Base-by-base conservation (phyloP, 768 basidiomycete species). In the Leccinum imitatum region DNA sequence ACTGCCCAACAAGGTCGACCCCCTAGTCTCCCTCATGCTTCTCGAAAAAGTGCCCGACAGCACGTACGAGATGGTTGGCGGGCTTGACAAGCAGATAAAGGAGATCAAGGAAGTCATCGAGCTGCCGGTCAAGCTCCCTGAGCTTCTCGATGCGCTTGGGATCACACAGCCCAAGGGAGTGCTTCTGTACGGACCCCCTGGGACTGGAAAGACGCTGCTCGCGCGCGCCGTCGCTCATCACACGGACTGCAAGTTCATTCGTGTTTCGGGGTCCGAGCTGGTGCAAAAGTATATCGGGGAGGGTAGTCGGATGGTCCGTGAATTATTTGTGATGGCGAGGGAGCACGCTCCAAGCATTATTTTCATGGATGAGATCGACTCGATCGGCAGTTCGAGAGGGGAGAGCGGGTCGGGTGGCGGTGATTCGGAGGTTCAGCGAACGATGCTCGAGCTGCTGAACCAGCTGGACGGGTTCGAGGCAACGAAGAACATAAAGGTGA, bases 311-410 rank as follows among this genome's bases (percentile, higher is more conserved):
- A 98, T 97, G 95, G 96, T 98, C 41, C 84, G 96, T 55, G 96
- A 98, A 77, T 76, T 98, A 59, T 98, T 98, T 80, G 94, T 97
- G 61, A 98, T 97, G 96, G 96, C 96, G 3, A 77, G 95, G 62
- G 96, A 98, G 73, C 94, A 97, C 69, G 96, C 96, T 37, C 96
- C 96, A 33, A 91, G 90, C 74, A 97, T 98, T 77, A 98, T 98
- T 73, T 98, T 98, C 80, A 97, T 98, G 95, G 96, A 98, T 73
- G 96, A 98, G 77, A 98, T 98, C 64, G 96, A 98, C 76, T 94
- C 92, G 21, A 98, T 98, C 69, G 96, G 96, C 57, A 91, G 89
- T 63, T 93, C 93, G 63, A 77, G 95, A 71, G 93, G 95, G 11
- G 92, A 95, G 65, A 78, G 82, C 39, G 87, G 87, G 10, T 82